phyloP scores from a whole-genome alignment of 1,284 basidiomycete species.

The Fistulinella cinereoalba region DNA sequence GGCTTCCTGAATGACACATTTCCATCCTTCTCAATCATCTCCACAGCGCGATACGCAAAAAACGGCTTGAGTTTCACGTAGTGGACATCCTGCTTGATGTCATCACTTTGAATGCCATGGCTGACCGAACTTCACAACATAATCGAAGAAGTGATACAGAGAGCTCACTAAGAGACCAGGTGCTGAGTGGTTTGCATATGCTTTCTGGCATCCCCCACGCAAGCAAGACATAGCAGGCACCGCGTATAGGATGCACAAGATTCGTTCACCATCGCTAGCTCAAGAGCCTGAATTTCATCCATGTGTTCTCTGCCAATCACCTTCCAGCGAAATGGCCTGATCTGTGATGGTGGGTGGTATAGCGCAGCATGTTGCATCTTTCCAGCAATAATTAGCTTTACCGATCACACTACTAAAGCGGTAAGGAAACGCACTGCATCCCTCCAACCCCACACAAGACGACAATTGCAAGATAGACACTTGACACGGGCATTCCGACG shows the following conservation, averaged over 20 bases:
- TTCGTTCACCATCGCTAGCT: background rate
- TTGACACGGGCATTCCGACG: slow-evolving; percentile 17
- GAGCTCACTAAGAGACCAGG: background rate
- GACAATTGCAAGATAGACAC: background rate
- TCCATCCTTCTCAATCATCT: slow-evolving; percentile 2
- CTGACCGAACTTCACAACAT: background rate
- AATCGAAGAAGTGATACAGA: background rate
- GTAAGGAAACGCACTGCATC: too few relatives aligned
- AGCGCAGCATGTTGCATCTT: too few relatives aligned
- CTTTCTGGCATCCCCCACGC: background rate
- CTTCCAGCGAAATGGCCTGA: too few relatives aligned
- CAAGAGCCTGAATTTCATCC: background rate
- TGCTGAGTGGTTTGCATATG: background rate
- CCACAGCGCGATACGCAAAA: background rate
- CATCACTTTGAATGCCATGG: background rate
- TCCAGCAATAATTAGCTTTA: too few relatives aligned
- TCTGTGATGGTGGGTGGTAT: too few relatives aligned
- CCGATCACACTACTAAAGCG: too few relatives aligned
- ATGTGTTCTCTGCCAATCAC: slow-evolving; percentile 1
- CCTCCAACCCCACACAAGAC: too few relatives aligned
- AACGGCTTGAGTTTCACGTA: background rate
- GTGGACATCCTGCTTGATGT: background rate
- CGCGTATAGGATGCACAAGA: background rate
- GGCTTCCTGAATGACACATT: background rate
- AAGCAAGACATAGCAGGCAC: slow-evolving; percentile 5